Evolutionary conservation across 441 rosid genomes (phyloP).

Genomic region (Pelargonium australe): DNA sequence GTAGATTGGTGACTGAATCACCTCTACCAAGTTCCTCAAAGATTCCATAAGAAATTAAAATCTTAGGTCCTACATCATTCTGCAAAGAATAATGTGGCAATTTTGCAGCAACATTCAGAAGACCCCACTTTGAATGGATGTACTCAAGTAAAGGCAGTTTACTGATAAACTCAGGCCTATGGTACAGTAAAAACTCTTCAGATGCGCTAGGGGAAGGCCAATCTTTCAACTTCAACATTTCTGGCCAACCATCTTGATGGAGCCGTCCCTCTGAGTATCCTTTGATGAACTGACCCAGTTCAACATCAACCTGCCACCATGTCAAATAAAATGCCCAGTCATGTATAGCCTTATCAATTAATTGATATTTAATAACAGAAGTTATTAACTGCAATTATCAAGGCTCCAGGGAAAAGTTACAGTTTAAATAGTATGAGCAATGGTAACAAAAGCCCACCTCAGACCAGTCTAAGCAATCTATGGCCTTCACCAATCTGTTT

Average conservation of each 20-base stretch:
- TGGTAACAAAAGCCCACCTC: slow-evolving; percentile 46
- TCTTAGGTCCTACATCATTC: slow-evolving; percentile 89
- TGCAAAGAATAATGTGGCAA: slow-evolving; percentile 93
- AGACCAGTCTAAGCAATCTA: slow-evolving; percentile 62
- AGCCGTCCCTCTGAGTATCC: slow-evolving; percentile 61
- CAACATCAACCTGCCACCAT: slow-evolving; percentile 64
- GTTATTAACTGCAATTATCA: slow-evolving; percentile 5
- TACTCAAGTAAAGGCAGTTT: slow-evolving; percentile 86
- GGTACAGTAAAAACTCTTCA: slow-evolving; percentile 82
- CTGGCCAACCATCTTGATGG: slow-evolving; percentile 41
- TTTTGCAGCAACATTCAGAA: slow-evolving; percentile 91
- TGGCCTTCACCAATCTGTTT: slow-evolving; percentile 57
- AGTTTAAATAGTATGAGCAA: slow-evolving; percentile 13
- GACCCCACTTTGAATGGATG: slow-evolving; percentile 86
- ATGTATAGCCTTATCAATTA: not conserved
- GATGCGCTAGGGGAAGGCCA: slow-evolving; percentile 94
- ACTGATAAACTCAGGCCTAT: slow-evolving; percentile 78
- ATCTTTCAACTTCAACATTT: slow-evolving; percentile 74
- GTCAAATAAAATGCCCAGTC: slow-evolving; percentile 12
- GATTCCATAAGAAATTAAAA: slow-evolving; percentile 68
- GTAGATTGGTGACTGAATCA: slow-evolving; percentile 62
- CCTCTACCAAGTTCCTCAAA: slow-evolving; percentile 47
- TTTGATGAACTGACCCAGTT: slow-evolving; percentile 55
- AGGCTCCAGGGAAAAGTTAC: not conserved
- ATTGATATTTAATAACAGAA: slow-evolving; percentile 14